Evolutionary conservation across 1,284 basidiomycete genomes (phyloP).

Genomic region (Sutorius eximius): DNA sequence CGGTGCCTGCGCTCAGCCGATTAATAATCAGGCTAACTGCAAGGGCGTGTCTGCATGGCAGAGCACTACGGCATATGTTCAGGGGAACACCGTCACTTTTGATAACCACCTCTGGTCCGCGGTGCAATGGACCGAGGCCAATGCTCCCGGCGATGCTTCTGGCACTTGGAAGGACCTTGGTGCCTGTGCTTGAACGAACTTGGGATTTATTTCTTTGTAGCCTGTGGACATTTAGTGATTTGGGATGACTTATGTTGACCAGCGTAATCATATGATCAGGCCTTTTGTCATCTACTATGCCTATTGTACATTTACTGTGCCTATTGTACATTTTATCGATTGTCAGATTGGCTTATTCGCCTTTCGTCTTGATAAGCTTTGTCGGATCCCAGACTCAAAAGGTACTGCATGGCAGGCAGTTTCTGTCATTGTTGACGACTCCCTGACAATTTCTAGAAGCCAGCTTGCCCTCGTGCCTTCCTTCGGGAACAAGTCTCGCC

Average conservation of each 20-base stretch:
- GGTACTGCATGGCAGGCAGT: neutral
- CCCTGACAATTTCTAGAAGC: neutral
- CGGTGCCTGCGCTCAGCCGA: conserved; percentile 18
- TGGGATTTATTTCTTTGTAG: neutral
- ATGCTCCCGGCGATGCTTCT: conserved; percentile 26
- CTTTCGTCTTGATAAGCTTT: neutral
- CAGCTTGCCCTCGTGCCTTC: neutral
- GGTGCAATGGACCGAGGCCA: conserved; percentile 26
- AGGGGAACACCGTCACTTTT: conserved; percentile 19
- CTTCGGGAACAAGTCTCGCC: conserved; percentile 1
- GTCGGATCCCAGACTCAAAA: neutral
- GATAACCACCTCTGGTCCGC: conserved; percentile 23
- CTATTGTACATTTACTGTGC: neutral
- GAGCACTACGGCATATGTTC: conserved; percentile 12
- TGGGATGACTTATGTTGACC: too few species aligned
- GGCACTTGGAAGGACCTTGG: conserved; percentile 30
- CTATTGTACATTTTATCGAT: neutral
- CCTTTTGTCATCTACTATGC: neutral
- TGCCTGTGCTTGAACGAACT: conserved; percentile 9
- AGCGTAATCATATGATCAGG: neutral
- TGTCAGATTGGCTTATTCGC: neutral
- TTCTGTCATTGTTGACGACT: neutral
- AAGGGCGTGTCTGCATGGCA: conserved; percentile 21
- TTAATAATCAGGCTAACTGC: conserved; percentile 26
- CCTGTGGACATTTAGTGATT: neutral